Conservation (phyloP, 2,329 filamentous ascomycete species). For the Neoscytalidium dimidiatum region DNA sequence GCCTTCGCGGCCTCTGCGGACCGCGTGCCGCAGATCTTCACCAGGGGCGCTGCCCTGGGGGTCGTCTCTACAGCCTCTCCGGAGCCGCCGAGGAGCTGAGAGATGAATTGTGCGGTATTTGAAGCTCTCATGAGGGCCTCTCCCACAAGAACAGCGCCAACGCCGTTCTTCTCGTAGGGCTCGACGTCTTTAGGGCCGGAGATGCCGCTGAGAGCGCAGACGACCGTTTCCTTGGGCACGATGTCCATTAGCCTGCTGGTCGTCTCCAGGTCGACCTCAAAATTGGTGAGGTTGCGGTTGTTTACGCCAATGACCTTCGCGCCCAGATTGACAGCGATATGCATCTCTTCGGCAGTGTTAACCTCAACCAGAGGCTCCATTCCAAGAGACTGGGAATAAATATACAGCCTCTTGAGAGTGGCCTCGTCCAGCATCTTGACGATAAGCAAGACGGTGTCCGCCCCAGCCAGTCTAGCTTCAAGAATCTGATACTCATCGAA, state of each 20-base stretch:
- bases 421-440: slow-evolving; percentile 93
- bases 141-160: slow-evolving; percentile 90
- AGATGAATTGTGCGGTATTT: slow-evolving; percentile 80
- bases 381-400: slow-evolving; percentile 83
- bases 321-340: slow-evolving; percentile 79
- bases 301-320: slow-evolving; percentile 95
- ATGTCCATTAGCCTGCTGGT: slow-evolving; percentile 85
- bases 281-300: slow-evolving; percentile 93
- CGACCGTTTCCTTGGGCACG: slow-evolving; percentile 81
- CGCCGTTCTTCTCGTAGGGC: slow-evolving; percentile 83
- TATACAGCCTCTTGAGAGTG: slow-evolving; percentile 75
- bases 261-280: slow-evolving; percentile 93
- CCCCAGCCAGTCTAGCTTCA: slow-evolving; percentile 87
- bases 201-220: slow-evolving; percentile 94
- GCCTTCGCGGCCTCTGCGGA: slow-evolving; percentile 76
- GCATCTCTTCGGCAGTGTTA: slow-evolving; percentile 92
- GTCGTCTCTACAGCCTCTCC: slow-evolving; percentile 26
- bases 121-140: slow-evolving; percentile 93
- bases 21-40: slow-evolving; percentile 95
- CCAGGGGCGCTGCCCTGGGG: slow-evolving; percentile 40
- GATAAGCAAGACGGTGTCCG: slow-evolving; percentile 91
- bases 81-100: slow-evolving; percentile 70
- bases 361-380: slow-evolving; percentile 99
- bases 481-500: slow-evolving; percentile 99
- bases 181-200: slow-evolving; percentile 84